These are phyloP conservation scores for Halophytophthora batemanensis DNA, from an alignment of 352 stramenopile species.

Conservation along the genomic window DNA sequence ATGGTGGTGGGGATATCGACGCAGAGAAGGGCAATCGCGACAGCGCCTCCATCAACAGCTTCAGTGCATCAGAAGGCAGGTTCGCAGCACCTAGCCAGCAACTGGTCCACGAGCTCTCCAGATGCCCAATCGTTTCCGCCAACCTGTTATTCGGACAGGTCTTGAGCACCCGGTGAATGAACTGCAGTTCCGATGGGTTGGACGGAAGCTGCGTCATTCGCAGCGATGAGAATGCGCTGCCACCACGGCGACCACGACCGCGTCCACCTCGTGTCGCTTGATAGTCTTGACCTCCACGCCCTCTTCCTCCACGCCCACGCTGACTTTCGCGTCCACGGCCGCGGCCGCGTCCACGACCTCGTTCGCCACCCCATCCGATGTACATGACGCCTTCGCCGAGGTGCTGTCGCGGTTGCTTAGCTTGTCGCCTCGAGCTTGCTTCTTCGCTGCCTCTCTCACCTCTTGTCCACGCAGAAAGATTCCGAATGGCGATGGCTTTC, in stretches of 20 bases:
- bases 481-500: no score
- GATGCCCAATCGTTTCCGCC: constrained; percentile 24
- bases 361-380: not conserved
- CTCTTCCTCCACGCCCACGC: constrained; percentile 7
- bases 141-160: constrained; percentile 42
- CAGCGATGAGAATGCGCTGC: not conserved
- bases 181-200: constrained; percentile 37
- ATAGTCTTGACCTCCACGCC: constrained; percentile 1
- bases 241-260: not conserved
- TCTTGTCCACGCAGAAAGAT: no score
- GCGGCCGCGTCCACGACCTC: constrained; percentile 2
- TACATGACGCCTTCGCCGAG: no score
- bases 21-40: constrained; percentile 44
- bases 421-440: no score
- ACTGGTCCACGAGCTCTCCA: constrained; percentile 38
- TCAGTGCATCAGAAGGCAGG: constrained; percentile 37
- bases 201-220: constrained; percentile 2
- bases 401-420: no score
- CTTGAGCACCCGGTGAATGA: constrained; percentile 39
- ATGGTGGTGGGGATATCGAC: constrained; percentile 25
- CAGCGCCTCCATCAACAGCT: constrained; percentile 42
- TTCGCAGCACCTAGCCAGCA: constrained; percentile 38
- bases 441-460: no score
- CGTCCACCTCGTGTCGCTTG: not conserved
- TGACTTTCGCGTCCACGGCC: constrained; percentile 1